Percentiles rank a stretch among this genome's conserved stretches.
phyloP scores from a whole-genome alignment of 2,329 filamentous ascomycete genomes.

The Fusarium guadeloupense region DNA sequence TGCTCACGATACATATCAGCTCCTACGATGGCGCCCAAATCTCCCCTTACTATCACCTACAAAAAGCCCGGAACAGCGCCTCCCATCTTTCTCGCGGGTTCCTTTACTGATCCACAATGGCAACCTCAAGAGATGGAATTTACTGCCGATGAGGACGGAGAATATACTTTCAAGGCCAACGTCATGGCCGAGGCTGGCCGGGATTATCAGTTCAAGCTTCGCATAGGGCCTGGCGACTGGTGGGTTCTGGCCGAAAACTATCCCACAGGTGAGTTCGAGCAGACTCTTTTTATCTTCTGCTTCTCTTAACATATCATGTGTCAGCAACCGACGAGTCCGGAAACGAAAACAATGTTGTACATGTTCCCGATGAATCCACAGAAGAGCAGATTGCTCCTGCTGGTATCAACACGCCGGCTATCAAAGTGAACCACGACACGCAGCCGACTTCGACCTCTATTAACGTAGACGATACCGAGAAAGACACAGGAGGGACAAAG shows the following conservation, averaged over 20 bases:
- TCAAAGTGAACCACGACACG: constrained; percentile 16
- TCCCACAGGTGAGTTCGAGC: constrained; percentile 61
- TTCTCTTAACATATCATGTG: constrained; percentile 3
- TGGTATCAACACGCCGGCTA: constrained; percentile 15
- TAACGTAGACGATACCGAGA: constrained; percentile 14
- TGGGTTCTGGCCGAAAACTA: constrained; percentile 73
- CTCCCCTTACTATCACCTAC: constrained; percentile 68
- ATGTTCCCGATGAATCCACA: constrained; percentile 33
- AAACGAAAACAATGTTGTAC: constrained; percentile 60
- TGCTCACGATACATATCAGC: constrained; percentile 11
- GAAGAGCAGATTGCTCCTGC: constrained; percentile 22
- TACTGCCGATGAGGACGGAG: constrained; percentile 59
- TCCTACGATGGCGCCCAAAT: constrained; percentile 32
- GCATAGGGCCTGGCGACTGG: constrained; percentile 72
- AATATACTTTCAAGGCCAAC: constrained; percentile 66
- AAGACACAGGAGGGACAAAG: constrained; percentile 31
- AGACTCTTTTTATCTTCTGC: background rate
- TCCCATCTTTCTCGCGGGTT: constrained; percentile 76
- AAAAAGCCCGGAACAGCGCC: constrained; percentile 67
- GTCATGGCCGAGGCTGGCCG: constrained; percentile 65
- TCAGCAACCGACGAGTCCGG: constrained; percentile 54
- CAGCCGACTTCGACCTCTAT: background rate
- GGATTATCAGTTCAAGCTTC: constrained; percentile 79
- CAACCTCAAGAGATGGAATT: constrained; percentile 71
- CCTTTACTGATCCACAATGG: constrained; percentile 75